Evolutionary conservation across 2,329 filamentous ascomycete genomes (phyloP).

Genomic region (Beauveria scarabaeidicola): DNA sequence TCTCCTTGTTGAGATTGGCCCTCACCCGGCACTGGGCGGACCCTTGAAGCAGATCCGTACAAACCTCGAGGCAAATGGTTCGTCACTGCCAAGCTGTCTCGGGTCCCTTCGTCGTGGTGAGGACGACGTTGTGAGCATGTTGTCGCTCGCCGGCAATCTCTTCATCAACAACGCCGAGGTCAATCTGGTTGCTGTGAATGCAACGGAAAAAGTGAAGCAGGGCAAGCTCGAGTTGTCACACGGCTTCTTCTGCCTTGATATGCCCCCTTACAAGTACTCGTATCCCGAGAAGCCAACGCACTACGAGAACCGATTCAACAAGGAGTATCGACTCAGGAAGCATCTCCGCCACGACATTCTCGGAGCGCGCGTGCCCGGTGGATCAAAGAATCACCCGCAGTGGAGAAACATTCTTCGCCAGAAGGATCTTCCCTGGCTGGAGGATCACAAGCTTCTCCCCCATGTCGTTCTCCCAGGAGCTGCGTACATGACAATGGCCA

Average conservation of each 20-base stretch:
- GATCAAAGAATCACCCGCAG: slow-evolving; percentile 18
- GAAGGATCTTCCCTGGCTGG: slow-evolving; percentile 26
- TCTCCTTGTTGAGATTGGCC: slow-evolving; percentile 18
- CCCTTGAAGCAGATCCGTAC: slow-evolving; percentile 17
- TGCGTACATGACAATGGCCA: slow-evolving; percentile 25
- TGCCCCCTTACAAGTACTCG: slow-evolving; percentile 19
- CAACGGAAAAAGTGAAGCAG: background rate
- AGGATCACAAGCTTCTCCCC: slow-evolving; percentile 22
- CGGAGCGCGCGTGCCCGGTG: slow-evolving; percentile 14
- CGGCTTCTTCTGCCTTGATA: slow-evolving; percentile 14
- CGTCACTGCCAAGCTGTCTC: slow-evolving; percentile 17
- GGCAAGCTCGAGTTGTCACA: background rate
- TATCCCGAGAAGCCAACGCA: slow-evolving; percentile 24
- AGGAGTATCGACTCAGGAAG: slow-evolving; percentile 15
- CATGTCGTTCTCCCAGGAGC: slow-evolving; percentile 25
- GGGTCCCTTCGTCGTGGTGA: slow-evolving; percentile 19
- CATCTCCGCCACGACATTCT: slow-evolving; percentile 21
- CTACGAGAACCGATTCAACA: slow-evolving; percentile 19
- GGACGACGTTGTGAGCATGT: slow-evolving; percentile 17
- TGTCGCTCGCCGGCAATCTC: slow-evolving; percentile 19
- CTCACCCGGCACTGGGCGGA: slow-evolving; percentile 19
- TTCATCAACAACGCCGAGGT: slow-evolving; percentile 22
- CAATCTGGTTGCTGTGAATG: slow-evolving; percentile 21
- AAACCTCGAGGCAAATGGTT: slow-evolving; percentile 17
- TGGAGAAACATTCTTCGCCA: slow-evolving; percentile 26